Percentiles rank a stretch among this genome's conserved stretches.
Evolutionary conservation across 441 rosid species (phyloP).

Genomic region (Macaranga tanarius): DNA sequence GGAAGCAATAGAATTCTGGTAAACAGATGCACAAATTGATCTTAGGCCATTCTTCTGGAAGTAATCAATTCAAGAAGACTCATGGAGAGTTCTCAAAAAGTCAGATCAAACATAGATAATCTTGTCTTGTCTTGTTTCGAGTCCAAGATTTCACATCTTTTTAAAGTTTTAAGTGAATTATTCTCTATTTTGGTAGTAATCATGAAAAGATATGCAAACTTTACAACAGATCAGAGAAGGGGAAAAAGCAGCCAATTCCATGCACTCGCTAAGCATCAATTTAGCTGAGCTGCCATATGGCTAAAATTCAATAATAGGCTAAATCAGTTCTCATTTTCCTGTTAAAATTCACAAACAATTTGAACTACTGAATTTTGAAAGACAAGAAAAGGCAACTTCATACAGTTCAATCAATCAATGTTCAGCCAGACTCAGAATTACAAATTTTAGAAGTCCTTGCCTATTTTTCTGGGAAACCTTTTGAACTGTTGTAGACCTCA

Average conservation of each 20-base stretch:
- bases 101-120: too few species aligned
- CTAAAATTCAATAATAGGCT: background rate
- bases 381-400: background rate
- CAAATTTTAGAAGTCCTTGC: background rate
- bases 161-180: background rate
- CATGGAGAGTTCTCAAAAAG: too few species aligned
- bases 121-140: background rate
- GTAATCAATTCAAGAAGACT: too few species aligned
- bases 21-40: too few species aligned
- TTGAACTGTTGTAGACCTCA: background rate
- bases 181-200: background rate
- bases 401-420: background rate
- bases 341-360: background rate
- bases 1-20: too few species aligned
- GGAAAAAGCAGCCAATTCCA: background rate
- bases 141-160: background rate
- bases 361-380: background rate
- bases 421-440: background rate
- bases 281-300: background rate
- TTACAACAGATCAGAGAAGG: background rate
- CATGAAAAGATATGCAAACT: background rate
- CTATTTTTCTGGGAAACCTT: background rate
- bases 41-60: too few species aligned
- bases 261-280: background rate
- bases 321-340: background rate